Evolutionary conservation across 2,329 filamentous ascomycete species (phyloP).

Genomic region (Epichloe scottii): DNA sequence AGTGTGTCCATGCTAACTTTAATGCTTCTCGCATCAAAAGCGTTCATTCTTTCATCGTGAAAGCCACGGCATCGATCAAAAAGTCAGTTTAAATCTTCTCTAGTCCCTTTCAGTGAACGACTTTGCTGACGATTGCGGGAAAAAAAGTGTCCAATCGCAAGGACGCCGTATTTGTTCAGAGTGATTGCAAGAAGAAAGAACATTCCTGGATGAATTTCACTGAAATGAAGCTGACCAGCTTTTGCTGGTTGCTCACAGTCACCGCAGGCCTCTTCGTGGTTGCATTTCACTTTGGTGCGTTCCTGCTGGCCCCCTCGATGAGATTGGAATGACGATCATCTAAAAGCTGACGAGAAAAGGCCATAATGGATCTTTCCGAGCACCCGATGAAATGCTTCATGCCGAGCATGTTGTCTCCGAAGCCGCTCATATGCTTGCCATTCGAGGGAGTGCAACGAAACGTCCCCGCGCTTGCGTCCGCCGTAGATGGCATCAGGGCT

Average conservation of each 20-base stretch:
- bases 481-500: conserved; percentile 7
- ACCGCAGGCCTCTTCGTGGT: not conserved
- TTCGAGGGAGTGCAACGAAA: conserved; percentile 12
- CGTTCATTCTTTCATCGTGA: not conserved
- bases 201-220: not conserved
- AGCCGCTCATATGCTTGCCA: conserved; percentile 12
- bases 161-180: not conserved
- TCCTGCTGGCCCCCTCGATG: not conserved
- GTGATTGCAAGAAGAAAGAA: not conserved
- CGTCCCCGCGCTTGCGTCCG: conserved; percentile 4
- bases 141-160: conserved; percentile 3
- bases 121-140: not conserved
- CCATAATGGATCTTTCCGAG: conserved; percentile 1
- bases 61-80: not conserved
- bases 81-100: not conserved
- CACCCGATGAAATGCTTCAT: conserved; percentile 8
- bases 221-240: conserved; percentile 2
- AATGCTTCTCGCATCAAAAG: not conserved
- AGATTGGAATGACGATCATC: not conserved
- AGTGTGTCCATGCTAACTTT: not conserved
- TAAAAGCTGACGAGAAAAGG: not conserved
- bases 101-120: not conserved
- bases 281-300: conserved; percentile 2
- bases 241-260: conserved; percentile 4
- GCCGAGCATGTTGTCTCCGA: conserved; percentile 10